A percentile compares a stretch with the other conserved stretches of the same genome.
Conservation (phyloP, 768 basidiomycete genomes). For the Tylopilus cervinicoccineus region DNA sequence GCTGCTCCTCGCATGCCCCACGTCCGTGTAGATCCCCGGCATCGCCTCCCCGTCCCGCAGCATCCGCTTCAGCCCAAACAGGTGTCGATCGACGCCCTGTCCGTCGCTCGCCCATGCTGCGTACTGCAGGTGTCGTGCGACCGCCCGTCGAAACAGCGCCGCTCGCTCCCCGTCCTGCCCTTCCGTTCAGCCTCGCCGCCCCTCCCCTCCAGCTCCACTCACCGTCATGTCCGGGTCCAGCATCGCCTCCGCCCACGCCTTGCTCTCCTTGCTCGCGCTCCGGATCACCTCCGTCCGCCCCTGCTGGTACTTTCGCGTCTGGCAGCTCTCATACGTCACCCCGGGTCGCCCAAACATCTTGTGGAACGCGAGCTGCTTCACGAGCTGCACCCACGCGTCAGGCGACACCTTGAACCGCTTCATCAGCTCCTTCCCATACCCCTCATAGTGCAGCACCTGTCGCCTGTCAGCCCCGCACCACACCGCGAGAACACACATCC, state of each 20-base stretch:
- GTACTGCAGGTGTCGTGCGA: constrained; percentile 81
- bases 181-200: constrained; percentile 1
- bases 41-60: constrained; percentile 66
- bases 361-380: constrained; percentile 94
- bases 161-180: constrained; percentile 53
- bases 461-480: constrained; percentile 8
- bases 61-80: constrained; percentile 89
- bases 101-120: constrained; percentile 90
- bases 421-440: constrained; percentile 84
- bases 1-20: constrained; percentile 59
- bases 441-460: constrained; percentile 78
- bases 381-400: constrained; percentile 92
- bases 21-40: constrained; percentile 74
- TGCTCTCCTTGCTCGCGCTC: constrained; percentile 75
- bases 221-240: constrained; percentile 50
- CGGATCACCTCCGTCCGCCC: constrained; percentile 97
- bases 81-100: constrained; percentile 91
- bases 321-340: constrained; percentile 89
- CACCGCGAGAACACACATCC: constrained; percentile 14
- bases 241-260: constrained; percentile 91
- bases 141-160: constrained; percentile 69
- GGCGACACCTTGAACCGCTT: constrained; percentile 83
- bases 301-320: constrained; percentile 86
- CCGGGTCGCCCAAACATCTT: constrained; percentile 75
- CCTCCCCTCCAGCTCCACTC: constrained; percentile 12